phyloP scores from a whole-genome alignment of 2,329 filamentous ascomycete species.

The Trichothecium sympodiale region DNA sequence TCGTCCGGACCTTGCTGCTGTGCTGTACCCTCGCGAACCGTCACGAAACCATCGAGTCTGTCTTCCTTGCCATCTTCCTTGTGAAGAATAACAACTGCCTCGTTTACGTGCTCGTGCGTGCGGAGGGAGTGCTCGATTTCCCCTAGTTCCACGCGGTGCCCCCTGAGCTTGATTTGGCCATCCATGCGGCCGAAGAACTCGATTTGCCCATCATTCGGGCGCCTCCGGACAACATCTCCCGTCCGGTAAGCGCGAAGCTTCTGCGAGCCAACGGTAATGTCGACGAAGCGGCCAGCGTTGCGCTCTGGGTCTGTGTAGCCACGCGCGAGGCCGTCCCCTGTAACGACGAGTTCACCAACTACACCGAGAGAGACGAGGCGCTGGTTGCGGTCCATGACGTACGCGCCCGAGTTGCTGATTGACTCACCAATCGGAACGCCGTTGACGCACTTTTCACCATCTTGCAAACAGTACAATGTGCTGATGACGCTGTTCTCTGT shows the following conservation, averaged over 20 bases:
- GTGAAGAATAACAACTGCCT: background rate
- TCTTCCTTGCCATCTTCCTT: background rate
- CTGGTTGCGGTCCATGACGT: slow-evolving; percentile 6
- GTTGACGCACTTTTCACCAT: slow-evolving; percentile 5
- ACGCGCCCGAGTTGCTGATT: slow-evolving; percentile 8
- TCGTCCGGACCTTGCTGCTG: too few species aligned
- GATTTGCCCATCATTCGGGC: slow-evolving; percentile 8
- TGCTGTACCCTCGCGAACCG: too few species aligned
- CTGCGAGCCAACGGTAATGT: slow-evolving; percentile 2
- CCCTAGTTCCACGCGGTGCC: slow-evolving; percentile 13
- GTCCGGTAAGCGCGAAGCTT: slow-evolving; percentile 9
- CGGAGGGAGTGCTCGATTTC: slow-evolving; percentile 8
- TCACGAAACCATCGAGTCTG: too few species aligned
- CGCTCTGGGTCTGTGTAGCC: slow-evolving; percentile 8
- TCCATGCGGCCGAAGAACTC: slow-evolving; percentile 15
- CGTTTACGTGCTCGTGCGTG: background rate
- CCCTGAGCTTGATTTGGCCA: slow-evolving; percentile 13
- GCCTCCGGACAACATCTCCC: slow-evolving; percentile 10
- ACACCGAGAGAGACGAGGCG: slow-evolving; percentile 8
- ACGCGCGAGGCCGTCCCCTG: slow-evolving; percentile 9
- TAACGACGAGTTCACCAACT: slow-evolving; percentile 10
- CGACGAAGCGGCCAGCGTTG: slow-evolving; percentile 6
- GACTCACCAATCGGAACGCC: slow-evolving; percentile 8
- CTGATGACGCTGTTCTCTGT: slow-evolving; percentile 11
- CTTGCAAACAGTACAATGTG: slow-evolving; percentile 7